Evolutionary conservation across 2,329 filamentous ascomycete species (phyloP).

Genomic region (Ophiobolus disseminans): DNA sequence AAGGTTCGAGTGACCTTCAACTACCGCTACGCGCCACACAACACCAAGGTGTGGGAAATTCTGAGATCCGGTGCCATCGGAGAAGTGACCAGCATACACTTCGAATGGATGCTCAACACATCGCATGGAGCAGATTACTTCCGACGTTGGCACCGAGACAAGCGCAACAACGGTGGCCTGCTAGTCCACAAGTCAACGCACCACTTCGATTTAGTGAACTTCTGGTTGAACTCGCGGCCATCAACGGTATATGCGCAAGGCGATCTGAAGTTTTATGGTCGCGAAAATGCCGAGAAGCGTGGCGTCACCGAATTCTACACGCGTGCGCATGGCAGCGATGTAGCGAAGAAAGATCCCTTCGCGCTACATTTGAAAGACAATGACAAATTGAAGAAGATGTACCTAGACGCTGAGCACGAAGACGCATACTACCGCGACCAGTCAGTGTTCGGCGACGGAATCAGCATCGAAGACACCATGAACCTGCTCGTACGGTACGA

Average conservation of each 20-base stretch:
- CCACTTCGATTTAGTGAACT: slow-evolving; percentile 69
- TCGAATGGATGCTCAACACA: slow-evolving; percentile 70
- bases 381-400: slow-evolving; percentile 64
- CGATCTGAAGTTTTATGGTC: slow-evolving; percentile 66
- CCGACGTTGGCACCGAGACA: slow-evolving; percentile 69
- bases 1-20: slow-evolving; percentile 68
- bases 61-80: slow-evolving; percentile 64
- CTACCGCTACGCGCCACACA: slow-evolving; percentile 71
- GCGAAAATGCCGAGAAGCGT: slow-evolving; percentile 65
- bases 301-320: slow-evolving; percentile 61
- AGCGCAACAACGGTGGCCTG: slow-evolving; percentile 65
- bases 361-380: slow-evolving; percentile 63
- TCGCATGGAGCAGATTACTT: slow-evolving; percentile 69
- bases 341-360: slow-evolving; percentile 63
- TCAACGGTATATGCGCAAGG: slow-evolving; percentile 65
- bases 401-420: slow-evolving; percentile 68
- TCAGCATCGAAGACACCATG: slow-evolving; percentile 71
- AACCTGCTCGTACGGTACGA: slow-evolving; percentile 65
- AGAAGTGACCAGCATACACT: slow-evolving; percentile 63
- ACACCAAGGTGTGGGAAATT: slow-evolving; percentile 65
- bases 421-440: slow-evolving; percentile 69
- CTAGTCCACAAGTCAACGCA: slow-evolving; percentile 70
- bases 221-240: slow-evolving; percentile 65
- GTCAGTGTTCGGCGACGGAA: slow-evolving; percentile 68
- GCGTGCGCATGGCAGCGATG: slow-evolving; percentile 59